Evolutionary conservation across 768 basidiomycete species (phyloP), one percentile per base, ranked within the genome.

Genomic region (Arthromyces matolae): DNA sequence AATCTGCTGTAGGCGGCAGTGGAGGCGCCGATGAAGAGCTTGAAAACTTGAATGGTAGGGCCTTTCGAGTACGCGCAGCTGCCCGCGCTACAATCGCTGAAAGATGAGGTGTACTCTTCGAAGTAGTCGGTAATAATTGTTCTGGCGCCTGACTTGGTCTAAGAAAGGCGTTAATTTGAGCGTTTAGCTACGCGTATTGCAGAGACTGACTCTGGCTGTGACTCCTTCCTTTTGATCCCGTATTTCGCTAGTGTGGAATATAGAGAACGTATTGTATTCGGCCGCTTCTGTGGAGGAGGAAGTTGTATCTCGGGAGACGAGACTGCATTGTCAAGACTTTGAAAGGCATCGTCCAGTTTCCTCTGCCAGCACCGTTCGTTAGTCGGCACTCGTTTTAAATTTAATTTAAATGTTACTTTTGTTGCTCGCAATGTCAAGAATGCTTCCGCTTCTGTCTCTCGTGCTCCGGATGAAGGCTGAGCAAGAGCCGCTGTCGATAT

Each of bases 191-290:
- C 37, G 39, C 34, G 57, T 57, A 41, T 29, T 31, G 40, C 42
- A 19, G 36, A 39, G 42, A 51, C 59, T 54, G 35, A 63, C 60
- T 39, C 35, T 42, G 69, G 60, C 38, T 60, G 67, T 8, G 70
- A 43, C 47, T 76, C 73, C 57, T 75, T 83, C 10, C 75, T 66
- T 57, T 73, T 80, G 33, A 86, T 78, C 4, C 84, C 84, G 60
- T 90, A 88, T 66, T 89, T 91, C 36, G 84, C 77, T 35, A 92
- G 72, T 2, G 86, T 86, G 1, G 88, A 83, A 62, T 90, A 92
- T 3, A 92, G 60, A 1, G 86, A 84, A 12, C 74, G 80, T 41
- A 72, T 61, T 5, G 77, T 71, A 47, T 77, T 63, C 18, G 71
- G 65, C 35, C 71, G 76, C 54, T 84, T 82, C 18, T 76, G 78